These are phyloP conservation scores for Paragyromitra xinjiangensis DNA, from an alignment of 495 filamentous ascomycete genomes.

Conservation along the genomic window DNA sequence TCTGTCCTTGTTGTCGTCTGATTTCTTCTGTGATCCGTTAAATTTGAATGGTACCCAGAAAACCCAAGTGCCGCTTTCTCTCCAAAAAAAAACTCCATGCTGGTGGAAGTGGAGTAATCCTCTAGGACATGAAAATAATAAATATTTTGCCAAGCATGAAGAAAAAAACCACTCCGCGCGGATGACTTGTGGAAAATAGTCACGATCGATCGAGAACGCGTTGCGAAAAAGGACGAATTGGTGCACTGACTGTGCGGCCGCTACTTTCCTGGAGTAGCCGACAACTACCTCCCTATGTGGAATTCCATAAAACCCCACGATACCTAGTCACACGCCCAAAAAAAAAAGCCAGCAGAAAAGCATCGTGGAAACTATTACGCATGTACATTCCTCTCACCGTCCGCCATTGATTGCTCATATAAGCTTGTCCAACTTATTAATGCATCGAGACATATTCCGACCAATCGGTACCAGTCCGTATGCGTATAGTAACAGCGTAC, in stretches of 20 bases:
- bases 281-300: conserved; percentile 29
- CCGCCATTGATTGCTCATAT: conserved; percentile 44
- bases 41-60: conserved; percentile 9
- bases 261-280: conserved; percentile 52
- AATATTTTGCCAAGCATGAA: conserved; percentile 32
- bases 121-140: conserved; percentile 26
- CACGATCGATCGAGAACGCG: conserved; percentile 48
- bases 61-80: conserved; percentile 25
- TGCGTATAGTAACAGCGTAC: conserved; percentile 40
- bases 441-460: conserved; percentile 37
- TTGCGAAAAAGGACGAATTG: conserved; percentile 38
- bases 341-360: conserved; percentile 41
- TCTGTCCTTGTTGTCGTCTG: conserved; percentile 34
- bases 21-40: conserved; percentile 34
- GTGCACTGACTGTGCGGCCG: conserved; percentile 44
- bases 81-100: not conserved
- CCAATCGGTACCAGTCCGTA: conserved; percentile 51
- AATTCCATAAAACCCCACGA: conserved; percentile 45
- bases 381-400: conserved; percentile 50
- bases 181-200: conserved; percentile 49
- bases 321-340: conserved; percentile 50
- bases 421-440: conserved; percentile 41
- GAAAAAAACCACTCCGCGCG: conserved; percentile 40
- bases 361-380: conserved; percentile 38
- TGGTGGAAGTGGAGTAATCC: conserved; percentile 21